phyloP scores from a whole-genome alignment of 148 eudicot genomes.

The Chenopodium berlandieri region DNA sequence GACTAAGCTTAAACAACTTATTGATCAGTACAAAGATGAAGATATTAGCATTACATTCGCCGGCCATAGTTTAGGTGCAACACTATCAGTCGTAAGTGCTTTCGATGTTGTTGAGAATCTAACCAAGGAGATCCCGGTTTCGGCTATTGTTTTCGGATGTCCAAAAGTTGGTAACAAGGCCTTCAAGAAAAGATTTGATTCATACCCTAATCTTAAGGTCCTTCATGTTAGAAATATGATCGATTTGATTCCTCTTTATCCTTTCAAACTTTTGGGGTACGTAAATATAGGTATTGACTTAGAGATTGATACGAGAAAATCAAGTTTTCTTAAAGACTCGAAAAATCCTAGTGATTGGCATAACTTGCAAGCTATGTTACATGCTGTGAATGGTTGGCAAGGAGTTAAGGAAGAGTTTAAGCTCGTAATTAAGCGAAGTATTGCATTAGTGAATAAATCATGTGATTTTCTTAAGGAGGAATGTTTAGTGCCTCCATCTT shows the following conservation, averaged over 20 bases:
- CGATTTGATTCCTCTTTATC: constrained; percentile 74
- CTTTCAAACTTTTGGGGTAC: constrained; percentile 55
- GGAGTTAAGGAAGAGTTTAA: constrained; percentile 53
- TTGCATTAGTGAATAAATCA: constrained; percentile 82
- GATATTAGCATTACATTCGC: constrained; percentile 46
- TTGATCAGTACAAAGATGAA: constrained; percentile 44
- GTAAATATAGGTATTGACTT: constrained; percentile 55
- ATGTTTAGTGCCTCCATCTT: constrained; percentile 68
- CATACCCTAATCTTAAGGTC: constrained; percentile 51
- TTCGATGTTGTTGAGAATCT: constrained; percentile 78
- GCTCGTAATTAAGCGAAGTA: constrained; percentile 52
- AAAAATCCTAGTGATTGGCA: constrained; percentile 81
- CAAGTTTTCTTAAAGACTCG: constrained; percentile 63
- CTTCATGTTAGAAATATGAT: constrained; percentile 68
- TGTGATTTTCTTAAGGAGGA: constrained; percentile 71
- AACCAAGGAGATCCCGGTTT: constrained; percentile 47
- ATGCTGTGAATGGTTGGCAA: constrained; percentile 76
- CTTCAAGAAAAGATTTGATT: constrained; percentile 50
- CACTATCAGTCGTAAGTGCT: constrained; percentile 57
- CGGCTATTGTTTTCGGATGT: constrained; percentile 72
- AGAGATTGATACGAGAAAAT: constrained; percentile 63
- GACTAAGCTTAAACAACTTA: constrained; percentile 38
- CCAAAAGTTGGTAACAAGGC: constrained; percentile 75
- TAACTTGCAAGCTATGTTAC: constrained; percentile 68
- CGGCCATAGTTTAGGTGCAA: constrained; percentile 72